phyloP scores from a whole-genome alignment of 2,329 filamentous ascomycete species.

The Elsinoe ampelina region DNA sequence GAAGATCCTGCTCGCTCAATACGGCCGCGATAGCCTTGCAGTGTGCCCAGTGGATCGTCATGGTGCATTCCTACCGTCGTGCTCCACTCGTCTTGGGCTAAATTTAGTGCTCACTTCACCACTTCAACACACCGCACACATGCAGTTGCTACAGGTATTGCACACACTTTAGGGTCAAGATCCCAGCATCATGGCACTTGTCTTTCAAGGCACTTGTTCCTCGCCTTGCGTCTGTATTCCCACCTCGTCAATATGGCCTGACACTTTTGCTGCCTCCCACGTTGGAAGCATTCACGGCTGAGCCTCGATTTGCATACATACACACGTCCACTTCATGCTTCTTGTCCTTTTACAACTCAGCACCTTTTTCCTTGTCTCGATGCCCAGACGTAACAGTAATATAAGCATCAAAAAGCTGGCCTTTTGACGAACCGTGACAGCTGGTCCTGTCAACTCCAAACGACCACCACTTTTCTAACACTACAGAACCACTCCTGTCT shows the following conservation, averaged over 20 bases:
- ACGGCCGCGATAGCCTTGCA: too few relatives aligned
- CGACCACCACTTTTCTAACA: neutral
- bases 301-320: conserved; percentile 1
- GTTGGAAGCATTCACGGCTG: neutral
- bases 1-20: too few relatives aligned
- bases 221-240: neutral
- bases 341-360: neutral
- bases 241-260: neutral
- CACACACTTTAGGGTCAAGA: too few relatives aligned
- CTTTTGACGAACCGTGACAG: conserved; percentile 2
- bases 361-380: neutral
- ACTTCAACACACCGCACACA: too few relatives aligned
- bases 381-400: too few relatives aligned
- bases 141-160: too few relatives aligned
- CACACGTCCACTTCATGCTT: neutral
- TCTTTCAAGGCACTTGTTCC: neutral
- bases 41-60: too few relatives aligned
- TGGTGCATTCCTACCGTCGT: too few relatives aligned
- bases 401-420: neutral
- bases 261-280: neutral
- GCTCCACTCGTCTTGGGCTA: too few relatives aligned
- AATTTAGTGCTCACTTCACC: too few relatives aligned
- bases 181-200: neutral
- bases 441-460: neutral
- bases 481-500: neutral